Conservation (phyloP, 352 stramenopile genomes). For the Thalassiosira pacifica region DNA sequence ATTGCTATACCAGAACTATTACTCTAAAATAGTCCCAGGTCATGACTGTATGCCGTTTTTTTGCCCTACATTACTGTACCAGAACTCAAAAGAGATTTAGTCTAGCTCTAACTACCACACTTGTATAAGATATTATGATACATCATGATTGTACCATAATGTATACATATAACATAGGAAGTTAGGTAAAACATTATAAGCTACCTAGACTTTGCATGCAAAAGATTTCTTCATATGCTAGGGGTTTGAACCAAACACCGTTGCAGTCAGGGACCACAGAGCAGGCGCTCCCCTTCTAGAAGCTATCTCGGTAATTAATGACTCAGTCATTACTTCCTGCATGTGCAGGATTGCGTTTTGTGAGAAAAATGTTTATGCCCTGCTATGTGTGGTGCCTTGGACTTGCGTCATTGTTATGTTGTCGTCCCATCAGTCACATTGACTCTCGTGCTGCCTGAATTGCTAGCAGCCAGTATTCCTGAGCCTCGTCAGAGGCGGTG, state of each 20-base stretch:
- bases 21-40: too few relatives aligned
- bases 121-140: too few relatives aligned
- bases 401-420: neutral
- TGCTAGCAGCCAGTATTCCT: constrained; percentile 23
- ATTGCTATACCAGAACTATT: too few relatives aligned
- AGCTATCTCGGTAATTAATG: neutral
- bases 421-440: neutral
- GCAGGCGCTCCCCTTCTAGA: neutral
- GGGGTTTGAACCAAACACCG: neutral
- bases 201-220: constrained; percentile 17
- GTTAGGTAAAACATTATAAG: constrained; percentile 9
- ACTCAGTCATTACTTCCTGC: neutral
- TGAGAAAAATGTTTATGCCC: neutral
- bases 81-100: too few relatives aligned
- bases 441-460: neutral
- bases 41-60: too few relatives aligned
- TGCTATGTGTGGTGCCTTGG: neutral
- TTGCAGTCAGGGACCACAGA: constrained; percentile 15
- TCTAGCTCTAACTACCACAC: too few relatives aligned
- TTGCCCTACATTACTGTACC: too few relatives aligned
- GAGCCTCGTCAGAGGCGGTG: neutral
- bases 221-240: constrained; percentile 10
- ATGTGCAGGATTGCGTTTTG: neutral
- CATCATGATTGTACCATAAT: too few relatives aligned
- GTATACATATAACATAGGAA: constrained; percentile 31